Percentiles rank a stretch among this genome's conserved stretches.
Evolutionary conservation across 176 grass and related monocot species (phyloP).

Genomic region (Lolium multiflorum): DNA sequence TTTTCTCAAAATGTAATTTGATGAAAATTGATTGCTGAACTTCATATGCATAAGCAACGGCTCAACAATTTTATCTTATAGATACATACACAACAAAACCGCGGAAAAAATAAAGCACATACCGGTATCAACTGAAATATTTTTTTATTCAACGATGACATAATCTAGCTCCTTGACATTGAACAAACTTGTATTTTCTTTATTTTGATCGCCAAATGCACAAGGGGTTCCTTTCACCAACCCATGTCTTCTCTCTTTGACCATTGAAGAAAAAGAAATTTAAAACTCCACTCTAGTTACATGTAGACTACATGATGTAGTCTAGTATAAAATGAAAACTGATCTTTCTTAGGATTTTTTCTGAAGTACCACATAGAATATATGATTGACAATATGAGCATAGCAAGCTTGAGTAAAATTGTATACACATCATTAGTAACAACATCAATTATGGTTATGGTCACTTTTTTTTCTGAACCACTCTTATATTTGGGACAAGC

Average conservation of each 20-base stretch:
- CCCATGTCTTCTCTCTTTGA: background rate
- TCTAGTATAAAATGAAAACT: background rate
- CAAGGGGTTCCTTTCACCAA: too few species aligned
- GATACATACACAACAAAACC: too few species aligned
- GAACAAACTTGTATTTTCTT: too few species aligned
- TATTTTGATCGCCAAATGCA: too few species aligned
- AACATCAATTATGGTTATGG: background rate
- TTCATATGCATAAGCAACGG: too few species aligned
- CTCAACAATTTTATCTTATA: too few species aligned
- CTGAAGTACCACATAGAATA: background rate
- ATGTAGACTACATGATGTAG: background rate
- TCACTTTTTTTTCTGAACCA: background rate
- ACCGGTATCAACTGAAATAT: too few species aligned
- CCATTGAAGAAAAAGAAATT: background rate
- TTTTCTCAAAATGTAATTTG: too few species aligned
- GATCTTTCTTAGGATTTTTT: background rate
- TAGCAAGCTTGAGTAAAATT: background rate
- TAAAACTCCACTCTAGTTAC: background rate
- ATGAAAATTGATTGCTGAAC: too few species aligned
- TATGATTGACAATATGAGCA: background rate
- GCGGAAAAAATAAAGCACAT: too few species aligned
- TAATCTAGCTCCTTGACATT: too few species aligned
- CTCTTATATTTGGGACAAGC: background rate
- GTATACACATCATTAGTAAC: background rate
- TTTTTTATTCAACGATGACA: too few species aligned